phyloP scores from a whole-genome alignment of 2,329 filamentous ascomycete genomes.

The Fusarium sp. region DNA sequence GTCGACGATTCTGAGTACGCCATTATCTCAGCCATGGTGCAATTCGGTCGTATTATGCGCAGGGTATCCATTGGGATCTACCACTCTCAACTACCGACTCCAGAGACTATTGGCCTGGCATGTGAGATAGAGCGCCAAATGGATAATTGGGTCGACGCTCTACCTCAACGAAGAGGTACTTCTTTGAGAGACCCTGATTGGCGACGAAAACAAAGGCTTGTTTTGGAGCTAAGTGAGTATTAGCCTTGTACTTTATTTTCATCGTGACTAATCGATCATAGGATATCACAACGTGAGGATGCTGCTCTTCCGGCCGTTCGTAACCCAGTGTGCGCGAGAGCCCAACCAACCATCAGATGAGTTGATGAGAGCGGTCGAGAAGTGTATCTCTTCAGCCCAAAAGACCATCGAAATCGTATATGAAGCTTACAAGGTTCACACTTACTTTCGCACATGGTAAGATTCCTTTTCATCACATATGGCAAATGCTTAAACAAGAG shows the following conservation, averaged over 20 bases:
- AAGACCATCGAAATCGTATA: conserved; percentile 15
- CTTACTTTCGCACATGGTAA: conserved; percentile 21
- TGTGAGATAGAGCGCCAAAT: conserved; percentile 7
- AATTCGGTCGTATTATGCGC: conserved; percentile 10
- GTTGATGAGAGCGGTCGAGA: not conserved
- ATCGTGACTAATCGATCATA: not conserved
- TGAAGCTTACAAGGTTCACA: conserved; percentile 14
- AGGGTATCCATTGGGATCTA: conserved; percentile 7
- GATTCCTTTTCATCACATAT: not conserved
- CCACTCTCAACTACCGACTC: conserved; percentile 5
- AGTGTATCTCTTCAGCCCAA: conserved; percentile 10
- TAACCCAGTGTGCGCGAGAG: not conserved
- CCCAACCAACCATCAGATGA: not conserved
- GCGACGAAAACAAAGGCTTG: conserved; percentile 16
- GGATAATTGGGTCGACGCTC: conserved; percentile 2
- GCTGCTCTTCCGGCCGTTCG: conserved; percentile 15
- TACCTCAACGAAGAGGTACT: conserved; percentile 2
- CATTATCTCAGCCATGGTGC: conserved; percentile 13
- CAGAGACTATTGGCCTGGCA: not conserved
- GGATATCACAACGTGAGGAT: conserved; percentile 17
- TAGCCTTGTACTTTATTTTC: accelerated
- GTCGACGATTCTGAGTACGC: conserved; percentile 13
- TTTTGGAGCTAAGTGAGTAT: conserved; percentile 6
- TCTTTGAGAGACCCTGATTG: conserved; percentile 19
- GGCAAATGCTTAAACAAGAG: too few species aligned